Conservation (phyloP, 257 asterid species). For the Mitragyna speciosa region DNA sequence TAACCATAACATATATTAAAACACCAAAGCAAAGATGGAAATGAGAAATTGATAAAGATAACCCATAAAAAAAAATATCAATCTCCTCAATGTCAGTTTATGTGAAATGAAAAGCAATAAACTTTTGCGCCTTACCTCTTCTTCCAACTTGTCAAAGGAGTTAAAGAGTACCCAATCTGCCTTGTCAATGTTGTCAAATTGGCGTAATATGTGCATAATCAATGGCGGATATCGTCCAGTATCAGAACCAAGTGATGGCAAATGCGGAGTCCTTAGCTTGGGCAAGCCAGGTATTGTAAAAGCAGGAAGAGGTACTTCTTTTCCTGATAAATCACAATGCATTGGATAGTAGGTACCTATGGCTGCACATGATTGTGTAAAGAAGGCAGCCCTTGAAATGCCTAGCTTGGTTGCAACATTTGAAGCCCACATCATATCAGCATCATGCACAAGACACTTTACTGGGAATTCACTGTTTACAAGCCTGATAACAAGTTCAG, state of each 20-base stretch:
- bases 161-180: constrained; percentile 67
- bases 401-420: constrained; percentile 33
- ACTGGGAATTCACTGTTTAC: constrained; percentile 39
- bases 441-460: constrained; percentile 57
- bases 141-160: constrained; percentile 54
- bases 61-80: not conserved
- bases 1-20: no score
- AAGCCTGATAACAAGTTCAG: constrained; percentile 27
- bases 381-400: constrained; percentile 45
- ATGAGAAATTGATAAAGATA: not conserved
- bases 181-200: constrained; percentile 43
- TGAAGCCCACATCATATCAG: constrained; percentile 53
- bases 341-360: constrained; percentile 47
- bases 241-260: constrained; percentile 55
- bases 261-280: constrained; percentile 36
- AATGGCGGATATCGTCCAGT: constrained; percentile 45
- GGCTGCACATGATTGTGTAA: constrained; percentile 65
- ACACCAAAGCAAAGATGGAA: not conserved
- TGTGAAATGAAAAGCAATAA: not conserved
- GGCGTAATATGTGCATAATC: constrained; percentile 39
- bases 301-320: constrained; percentile 30
- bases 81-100: not conserved
- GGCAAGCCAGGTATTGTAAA: constrained; percentile 40
- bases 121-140: constrained; percentile 36
- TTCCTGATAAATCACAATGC: constrained; percentile 46